A percentile compares a stretch with the other conserved stretches of the same genome.
Evolutionary conservation across 83 land plant species (phyloP).

Genomic region (Picea mariana): DNA sequence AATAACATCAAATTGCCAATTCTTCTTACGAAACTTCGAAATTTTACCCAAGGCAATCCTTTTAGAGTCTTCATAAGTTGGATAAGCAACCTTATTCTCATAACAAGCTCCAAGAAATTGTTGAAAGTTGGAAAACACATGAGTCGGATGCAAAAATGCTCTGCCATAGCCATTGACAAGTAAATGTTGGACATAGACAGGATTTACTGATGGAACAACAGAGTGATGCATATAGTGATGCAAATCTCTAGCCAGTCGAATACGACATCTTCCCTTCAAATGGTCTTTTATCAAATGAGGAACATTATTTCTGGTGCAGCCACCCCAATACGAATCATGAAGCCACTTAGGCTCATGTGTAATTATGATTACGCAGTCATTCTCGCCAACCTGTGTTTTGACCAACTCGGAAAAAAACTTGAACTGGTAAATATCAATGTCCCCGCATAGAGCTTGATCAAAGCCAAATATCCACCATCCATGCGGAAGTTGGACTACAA

Average conservation of each 20-base stretch:
- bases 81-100: constrained; percentile 77
- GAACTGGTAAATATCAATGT: constrained; percentile 96
- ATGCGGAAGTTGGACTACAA: constrained; percentile 88
- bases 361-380: constrained; percentile 83
- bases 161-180: constrained; percentile 98
- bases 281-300: constrained; percentile 74
- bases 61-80: constrained; percentile 80
- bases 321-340: constrained; percentile 94
- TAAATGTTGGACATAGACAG: constrained; percentile 71
- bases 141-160: constrained; percentile 97
- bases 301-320: constrained; percentile 76
- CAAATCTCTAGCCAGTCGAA: constrained; percentile 89
- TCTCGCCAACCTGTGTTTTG: constrained; percentile 63
- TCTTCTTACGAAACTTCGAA: constrained; percentile 93
- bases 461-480: constrained; percentile 99
- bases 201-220: constrained; percentile 43
- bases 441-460: constrained; percentile 92
- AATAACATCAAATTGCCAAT: constrained; percentile 96
- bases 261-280: constrained; percentile 86
- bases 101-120: constrained; percentile 59
- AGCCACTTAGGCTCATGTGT: constrained; percentile 99
- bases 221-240: constrained; percentile 97
- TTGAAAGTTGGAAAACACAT: constrained; percentile 77
- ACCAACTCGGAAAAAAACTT: constrained; percentile 82
- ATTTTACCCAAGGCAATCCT: constrained; percentile 95